Evolutionary conservation across 2,329 filamentous ascomycete genomes (phyloP), one percentile per base, ranked within the genome.

Genomic region (Zelopaecilomyces penicillatus): DNA sequence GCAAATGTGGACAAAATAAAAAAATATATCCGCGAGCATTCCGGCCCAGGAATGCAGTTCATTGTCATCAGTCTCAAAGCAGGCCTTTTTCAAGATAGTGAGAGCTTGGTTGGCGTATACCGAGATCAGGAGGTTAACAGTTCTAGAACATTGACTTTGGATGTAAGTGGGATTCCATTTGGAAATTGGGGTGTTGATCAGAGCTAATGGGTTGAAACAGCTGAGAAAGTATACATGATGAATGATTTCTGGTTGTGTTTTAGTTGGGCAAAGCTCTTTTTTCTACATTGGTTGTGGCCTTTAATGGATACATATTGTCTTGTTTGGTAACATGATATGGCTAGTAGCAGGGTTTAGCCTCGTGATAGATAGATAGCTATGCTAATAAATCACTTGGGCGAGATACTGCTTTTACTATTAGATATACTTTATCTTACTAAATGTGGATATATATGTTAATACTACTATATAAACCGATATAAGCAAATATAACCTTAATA

Each of bases 41-140:
- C 90, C 1, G 87, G 88, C 1, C 93, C 93, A 1, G 94, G 94
- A 10, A 97, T 97, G 89, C 93, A 98, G 65, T 98, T 98, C 56
- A 94, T 98, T 49, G 93, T 98, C 54, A 98, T 98, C 65, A 89
- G 83, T 68, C 75, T 98, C 62, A 98, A 98, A 76, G 86, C 89
- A 0, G 90, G 89, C 1, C 73, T 98, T 45, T 98, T 97, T 70
- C 90, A 98, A 67, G 87, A 94, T 64, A 95, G 88, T 60, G 90
- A 98, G 73, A 94, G 89, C 50, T 66, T 98, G 56, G 89, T 98
- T 4, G 93, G 93, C 42, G 89, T 98, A 8, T 97, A 95, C 71
- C 77, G 93, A 53, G 94, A 98, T 61, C 93, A 98, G 69, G 82
- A 83, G 45, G 87, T 88, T 46, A 98, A 97, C 67, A 94, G 85